A percentile compares a stretch with the other conserved stretches of the same genome.
Evolutionary conservation across 495 filamentous ascomycete genomes (phyloP).

Genomic region (Penicillium arizonense): DNA sequence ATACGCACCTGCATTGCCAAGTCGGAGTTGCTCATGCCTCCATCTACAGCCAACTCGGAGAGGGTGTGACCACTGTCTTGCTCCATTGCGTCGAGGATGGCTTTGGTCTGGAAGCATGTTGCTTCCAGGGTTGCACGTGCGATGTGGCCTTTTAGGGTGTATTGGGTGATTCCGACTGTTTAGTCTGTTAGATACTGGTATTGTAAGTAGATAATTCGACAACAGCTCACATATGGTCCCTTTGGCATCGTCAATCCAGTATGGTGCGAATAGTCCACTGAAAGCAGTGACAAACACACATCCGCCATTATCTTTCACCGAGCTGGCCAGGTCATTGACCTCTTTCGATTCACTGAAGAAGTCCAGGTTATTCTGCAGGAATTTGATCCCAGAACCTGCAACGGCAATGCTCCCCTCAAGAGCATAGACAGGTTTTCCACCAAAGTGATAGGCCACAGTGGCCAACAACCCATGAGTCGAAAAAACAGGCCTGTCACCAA

Average conservation of each 20-base stretch:
- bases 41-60: conserved; percentile 80
- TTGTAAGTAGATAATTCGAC: neutral
- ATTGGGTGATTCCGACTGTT: conserved; percentile 83
- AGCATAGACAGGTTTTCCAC: conserved; percentile 77
- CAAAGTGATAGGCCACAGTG: conserved; percentile 79
- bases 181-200: conserved; percentile 1
- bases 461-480: conserved; percentile 87
- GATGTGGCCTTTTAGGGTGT: conserved; percentile 87
- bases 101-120: conserved; percentile 93
- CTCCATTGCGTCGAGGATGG: conserved; percentile 93
- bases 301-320: conserved; percentile 83
- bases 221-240: conserved; percentile 74
- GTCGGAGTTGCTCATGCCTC: conserved; percentile 91
- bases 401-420: conserved; percentile 93
- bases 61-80: conserved; percentile 83
- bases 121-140: conserved; percentile 92
- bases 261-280: conserved; percentile 91
- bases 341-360: conserved; percentile 73
- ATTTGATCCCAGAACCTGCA: conserved; percentile 87
- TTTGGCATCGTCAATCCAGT: conserved; percentile 96
- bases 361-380: conserved; percentile 81
- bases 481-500: conserved; percentile 84
- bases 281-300: conserved; percentile 96
- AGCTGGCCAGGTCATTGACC: conserved; percentile 76
- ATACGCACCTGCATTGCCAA: conserved; percentile 76